Conservation (phyloP, 2,329 filamentous ascomycete genomes). For the Alternaria sp. region DNA sequence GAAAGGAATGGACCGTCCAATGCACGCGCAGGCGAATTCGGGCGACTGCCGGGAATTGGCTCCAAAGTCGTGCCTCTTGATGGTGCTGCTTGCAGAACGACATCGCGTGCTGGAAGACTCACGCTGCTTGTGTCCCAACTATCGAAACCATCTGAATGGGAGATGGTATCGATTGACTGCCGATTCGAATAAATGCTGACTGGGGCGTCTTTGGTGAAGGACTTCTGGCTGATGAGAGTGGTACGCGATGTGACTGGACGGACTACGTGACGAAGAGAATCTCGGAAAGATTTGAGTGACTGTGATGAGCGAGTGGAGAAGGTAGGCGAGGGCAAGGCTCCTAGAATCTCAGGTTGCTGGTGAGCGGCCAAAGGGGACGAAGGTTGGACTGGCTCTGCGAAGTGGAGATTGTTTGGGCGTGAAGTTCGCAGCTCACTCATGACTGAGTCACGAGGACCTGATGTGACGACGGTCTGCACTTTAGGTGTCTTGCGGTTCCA, state of each 20-base stretch:
- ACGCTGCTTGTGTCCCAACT: slow-evolving; percentile 77
- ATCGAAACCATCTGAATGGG: slow-evolving; percentile 69
- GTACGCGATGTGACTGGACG: slow-evolving; percentile 50
- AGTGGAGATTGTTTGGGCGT: slow-evolving; percentile 35
- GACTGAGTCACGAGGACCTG: slow-evolving; percentile 46
- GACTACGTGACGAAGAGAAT: slow-evolving; percentile 50
- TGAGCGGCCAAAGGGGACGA: slow-evolving; percentile 34
- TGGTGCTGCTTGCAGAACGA: slow-evolving; percentile 44
- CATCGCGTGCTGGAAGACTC: slow-evolving; percentile 67
- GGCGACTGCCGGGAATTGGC: slow-evolving; percentile 74
- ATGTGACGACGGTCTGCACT: slow-evolving; percentile 29
- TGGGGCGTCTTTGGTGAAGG: slow-evolving; percentile 39
- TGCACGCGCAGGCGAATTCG: slow-evolving; percentile 68
- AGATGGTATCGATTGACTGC: slow-evolving; percentile 46
- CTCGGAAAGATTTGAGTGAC: slow-evolving; percentile 47
- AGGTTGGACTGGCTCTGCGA: slow-evolving; percentile 33
- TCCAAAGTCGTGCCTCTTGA: slow-evolving; percentile 66
- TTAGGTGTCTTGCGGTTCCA: slow-evolving; percentile 32
- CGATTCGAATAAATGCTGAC: slow-evolving; percentile 46
- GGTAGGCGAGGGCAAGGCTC: slow-evolving; percentile 46
- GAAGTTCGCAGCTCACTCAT: slow-evolving; percentile 46
- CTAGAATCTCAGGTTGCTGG: slow-evolving; percentile 13
- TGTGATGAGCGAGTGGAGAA: slow-evolving; percentile 47
- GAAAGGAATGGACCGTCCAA: slow-evolving; percentile 61
- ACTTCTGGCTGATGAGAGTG: slow-evolving; percentile 45